These are phyloP conservation scores for Ceratopteris richardii DNA, from an alignment of 75 land plant species.

Conservation along the genomic window DNA sequence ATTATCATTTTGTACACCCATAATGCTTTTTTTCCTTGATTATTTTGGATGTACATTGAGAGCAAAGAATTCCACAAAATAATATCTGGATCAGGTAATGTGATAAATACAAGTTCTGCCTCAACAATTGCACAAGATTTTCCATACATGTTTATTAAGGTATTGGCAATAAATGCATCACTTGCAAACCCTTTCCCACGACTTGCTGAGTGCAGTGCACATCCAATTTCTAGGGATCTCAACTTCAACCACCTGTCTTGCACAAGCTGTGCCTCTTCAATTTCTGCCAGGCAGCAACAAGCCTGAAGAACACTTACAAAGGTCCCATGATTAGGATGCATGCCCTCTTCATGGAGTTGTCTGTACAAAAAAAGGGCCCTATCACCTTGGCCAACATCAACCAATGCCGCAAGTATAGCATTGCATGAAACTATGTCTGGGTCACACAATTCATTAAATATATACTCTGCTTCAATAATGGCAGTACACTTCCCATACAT, in stretches of 20 bases:
- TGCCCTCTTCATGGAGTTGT: background rate
- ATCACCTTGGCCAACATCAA: background rate
- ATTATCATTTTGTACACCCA: background rate
- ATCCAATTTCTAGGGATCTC: constrained; percentile 11
- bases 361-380: background rate
- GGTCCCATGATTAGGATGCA: constrained; percentile 3
- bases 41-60: constrained; percentile 21
- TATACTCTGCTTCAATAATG: background rate
- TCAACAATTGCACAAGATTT: constrained; percentile 17
- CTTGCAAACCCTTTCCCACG: constrained; percentile 12
- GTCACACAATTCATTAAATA: background rate
- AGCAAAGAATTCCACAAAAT: constrained; percentile 47
- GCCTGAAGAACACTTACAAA: constrained; percentile 2
- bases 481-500: constrained; percentile 2
- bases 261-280: background rate
- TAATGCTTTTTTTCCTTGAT: background rate
- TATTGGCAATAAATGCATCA: constrained; percentile 18
- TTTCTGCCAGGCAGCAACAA: background rate
- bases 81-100: background rate
- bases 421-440: background rate
- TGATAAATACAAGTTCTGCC: constrained; percentile 27
- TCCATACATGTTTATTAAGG: constrained; percentile 41
- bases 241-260: background rate
- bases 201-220: constrained; percentile 35
- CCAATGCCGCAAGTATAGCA: background rate